Evolutionary conservation across 441 rosid species (phyloP).

Genomic region (Adansonia gregorii): DNA sequence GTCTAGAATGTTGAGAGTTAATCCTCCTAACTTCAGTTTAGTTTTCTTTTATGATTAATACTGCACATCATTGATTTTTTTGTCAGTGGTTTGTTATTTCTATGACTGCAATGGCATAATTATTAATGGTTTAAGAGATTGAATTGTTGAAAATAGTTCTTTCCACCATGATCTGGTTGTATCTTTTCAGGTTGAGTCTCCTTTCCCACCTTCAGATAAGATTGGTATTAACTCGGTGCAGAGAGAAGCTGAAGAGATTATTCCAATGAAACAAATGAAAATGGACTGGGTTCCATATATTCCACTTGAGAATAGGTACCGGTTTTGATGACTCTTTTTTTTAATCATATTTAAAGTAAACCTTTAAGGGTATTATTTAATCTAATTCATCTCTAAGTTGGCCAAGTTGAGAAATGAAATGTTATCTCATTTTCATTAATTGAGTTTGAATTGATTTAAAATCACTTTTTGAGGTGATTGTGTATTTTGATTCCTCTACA

Average conservation of each 20-base stretch:
- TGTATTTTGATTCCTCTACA: conserved; percentile 40
- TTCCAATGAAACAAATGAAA: conserved; percentile 97
- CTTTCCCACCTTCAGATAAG: conserved; percentile 96
- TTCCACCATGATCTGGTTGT: neutral
- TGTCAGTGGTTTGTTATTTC: neutral
- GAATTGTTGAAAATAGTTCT: conserved; percentile 16
- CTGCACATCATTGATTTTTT: neutral
- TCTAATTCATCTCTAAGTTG: neutral
- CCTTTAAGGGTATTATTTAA: neutral
- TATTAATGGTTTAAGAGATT: neutral
- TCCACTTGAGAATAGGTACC: conserved; percentile 80
- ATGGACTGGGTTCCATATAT: conserved; percentile 99
- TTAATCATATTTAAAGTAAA: conserved; percentile 14
- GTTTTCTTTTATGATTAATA: conserved; percentile 1
- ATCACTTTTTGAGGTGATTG: neutral
- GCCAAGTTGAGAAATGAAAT: neutral
- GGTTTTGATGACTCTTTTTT: conserved; percentile 15
- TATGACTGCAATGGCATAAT: neutral
- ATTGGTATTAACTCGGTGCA: conserved; percentile 94
- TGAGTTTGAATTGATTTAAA: conserved; percentile 14
- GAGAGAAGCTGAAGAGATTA: conserved; percentile 86
- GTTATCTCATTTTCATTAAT: neutral
- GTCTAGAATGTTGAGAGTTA: neutral
- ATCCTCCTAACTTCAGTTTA: conserved; percentile 1
- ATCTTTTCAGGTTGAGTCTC: conserved; percentile 72